These are phyloP conservation scores for Dispira parvispora DNA, from an alignment of 192 early-diverging fungal species.

Conservation along the genomic window DNA sequence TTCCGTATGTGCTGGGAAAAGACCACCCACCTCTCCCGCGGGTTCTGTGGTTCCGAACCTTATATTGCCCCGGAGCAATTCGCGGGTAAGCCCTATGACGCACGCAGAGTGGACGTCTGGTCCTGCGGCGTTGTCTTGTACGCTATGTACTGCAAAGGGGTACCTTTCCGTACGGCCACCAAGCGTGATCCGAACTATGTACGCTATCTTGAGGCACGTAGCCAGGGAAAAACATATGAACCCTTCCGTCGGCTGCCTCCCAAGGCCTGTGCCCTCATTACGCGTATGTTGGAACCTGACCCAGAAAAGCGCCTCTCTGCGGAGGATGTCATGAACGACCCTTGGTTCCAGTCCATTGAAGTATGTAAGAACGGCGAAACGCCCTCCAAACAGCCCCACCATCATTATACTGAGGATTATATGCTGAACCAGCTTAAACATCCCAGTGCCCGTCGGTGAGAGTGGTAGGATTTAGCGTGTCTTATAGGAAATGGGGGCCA, in stretches of 20 bases:
- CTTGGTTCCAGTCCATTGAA: slow-evolving; percentile 59
- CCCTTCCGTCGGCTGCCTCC: slow-evolving; percentile 53
- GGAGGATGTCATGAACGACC: slow-evolving; percentile 44
- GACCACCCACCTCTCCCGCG: slow-evolving; percentile 55
- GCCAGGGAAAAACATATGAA: slow-evolving; percentile 48
- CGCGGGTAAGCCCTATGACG: slow-evolving; percentile 64
- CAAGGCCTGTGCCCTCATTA: slow-evolving; percentile 54
- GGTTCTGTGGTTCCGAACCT: slow-evolving; percentile 87
- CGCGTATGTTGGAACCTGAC: slow-evolving; percentile 67
- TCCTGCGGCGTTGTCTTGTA: slow-evolving; percentile 86
- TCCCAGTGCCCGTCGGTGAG: slow-evolving; percentile 1
- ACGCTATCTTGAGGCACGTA: slow-evolving; percentile 38
- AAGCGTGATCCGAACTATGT: slow-evolving; percentile 45
- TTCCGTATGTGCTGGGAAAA: slow-evolving; percentile 80
- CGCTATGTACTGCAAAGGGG: slow-evolving; percentile 51
- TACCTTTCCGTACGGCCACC: slow-evolving; percentile 42
- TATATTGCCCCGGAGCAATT: slow-evolving; percentile 95
- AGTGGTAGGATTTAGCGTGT: not conserved
- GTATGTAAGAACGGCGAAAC: slow-evolving; percentile 35
- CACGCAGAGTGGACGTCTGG: slow-evolving; percentile 84
- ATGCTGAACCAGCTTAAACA: slow-evolving; percentile 5
- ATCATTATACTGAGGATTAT: slow-evolving; percentile 30
- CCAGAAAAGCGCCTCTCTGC: slow-evolving; percentile 49
- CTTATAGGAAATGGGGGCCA: not conserved
- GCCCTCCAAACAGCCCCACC: slow-evolving; percentile 20